Evolutionary conservation across 2,329 filamentous ascomycete species (phyloP).

Genomic region (Ciborinia camelliae): DNA sequence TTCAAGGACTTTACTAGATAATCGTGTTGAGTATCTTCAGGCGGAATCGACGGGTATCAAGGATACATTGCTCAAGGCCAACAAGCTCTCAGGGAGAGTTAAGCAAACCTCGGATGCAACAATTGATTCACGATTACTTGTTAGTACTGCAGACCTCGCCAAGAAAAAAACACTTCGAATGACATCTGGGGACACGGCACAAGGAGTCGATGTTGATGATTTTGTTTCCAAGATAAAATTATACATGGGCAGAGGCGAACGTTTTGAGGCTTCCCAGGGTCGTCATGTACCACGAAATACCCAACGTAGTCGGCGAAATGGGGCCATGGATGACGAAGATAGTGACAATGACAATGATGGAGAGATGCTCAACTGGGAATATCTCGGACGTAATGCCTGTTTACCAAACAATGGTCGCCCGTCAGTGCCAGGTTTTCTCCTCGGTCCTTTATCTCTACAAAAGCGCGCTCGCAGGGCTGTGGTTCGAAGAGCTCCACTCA

Average conservation of each 20-base stretch:
- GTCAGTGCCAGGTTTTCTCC: constrained; percentile 74
- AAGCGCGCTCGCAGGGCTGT: constrained; percentile 72
- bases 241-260: constrained; percentile 71
- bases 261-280: constrained; percentile 46
- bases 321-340: constrained; percentile 45
- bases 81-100: constrained; percentile 63
- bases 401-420: constrained; percentile 71
- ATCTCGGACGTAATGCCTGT: constrained; percentile 75
- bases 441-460: constrained; percentile 84
- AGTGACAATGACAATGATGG: constrained; percentile 68
- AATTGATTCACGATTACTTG: constrained; percentile 82
- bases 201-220: constrained; percentile 83
- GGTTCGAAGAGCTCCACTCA: constrained; percentile 65
- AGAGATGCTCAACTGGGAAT: constrained; percentile 80
- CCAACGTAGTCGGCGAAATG: constrained; percentile 39
- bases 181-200: constrained; percentile 66
- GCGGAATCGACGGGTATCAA: constrained; percentile 62
- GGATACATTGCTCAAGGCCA: constrained; percentile 62
- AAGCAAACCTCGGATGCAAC: constrained; percentile 89
- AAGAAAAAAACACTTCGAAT: constrained; percentile 74
- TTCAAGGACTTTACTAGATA: constrained; percentile 58
- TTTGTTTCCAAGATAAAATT: constrained; percentile 86
- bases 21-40: constrained; percentile 67
- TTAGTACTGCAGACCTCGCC: constrained; percentile 75
- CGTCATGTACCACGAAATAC: constrained; percentile 44